Evolutionary conservation across 352 stramenopile genomes (phyloP).

Genomic region (Pseudoperonospora humuli): DNA sequence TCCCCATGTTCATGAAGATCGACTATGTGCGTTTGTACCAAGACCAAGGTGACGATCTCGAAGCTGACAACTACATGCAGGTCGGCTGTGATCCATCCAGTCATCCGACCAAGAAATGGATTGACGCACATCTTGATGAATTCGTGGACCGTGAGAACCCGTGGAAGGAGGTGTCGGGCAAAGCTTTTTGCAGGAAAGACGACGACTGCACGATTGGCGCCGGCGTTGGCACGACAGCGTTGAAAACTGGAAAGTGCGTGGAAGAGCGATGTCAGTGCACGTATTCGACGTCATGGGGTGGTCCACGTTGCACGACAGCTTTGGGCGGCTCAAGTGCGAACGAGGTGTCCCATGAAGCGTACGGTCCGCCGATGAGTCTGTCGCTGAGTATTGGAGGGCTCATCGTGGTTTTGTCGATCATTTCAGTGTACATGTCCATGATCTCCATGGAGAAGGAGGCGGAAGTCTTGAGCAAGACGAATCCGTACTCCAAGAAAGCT

Average conservation of each 20-base stretch:
- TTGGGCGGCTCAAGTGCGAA: conserved; percentile 14
- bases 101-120: conserved; percentile 43
- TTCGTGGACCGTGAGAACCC: conserved; percentile 49
- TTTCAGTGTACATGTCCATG: conserved; percentile 9
- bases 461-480: not conserved
- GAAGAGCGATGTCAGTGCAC: conserved; percentile 32
- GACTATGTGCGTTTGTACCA: conserved; percentile 88
- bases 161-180: conserved; percentile 39
- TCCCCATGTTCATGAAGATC: conserved; percentile 63
- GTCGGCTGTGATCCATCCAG: conserved; percentile 33
- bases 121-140: conserved; percentile 33
- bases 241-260: conserved; percentile 33
- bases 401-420: conserved; percentile 1
- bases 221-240: conserved; percentile 3
- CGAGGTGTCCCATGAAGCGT: not conserved
- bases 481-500: too few relatives aligned
- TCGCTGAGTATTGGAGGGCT: conserved; percentile 17
- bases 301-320: conserved; percentile 44
- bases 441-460: conserved; percentile 31
- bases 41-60: conserved; percentile 25
- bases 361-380: conserved; percentile 24
- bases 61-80: conserved; percentile 30
- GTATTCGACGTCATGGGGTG: conserved; percentile 33
- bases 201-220: conserved; percentile 47
- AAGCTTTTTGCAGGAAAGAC: conserved; percentile 37